A percentile compares a stretch with the other conserved stretches of the same genome.
Evolutionary conservation across 441 rosid genomes (phyloP).

Genomic region (Jatropha podagrica): DNA sequence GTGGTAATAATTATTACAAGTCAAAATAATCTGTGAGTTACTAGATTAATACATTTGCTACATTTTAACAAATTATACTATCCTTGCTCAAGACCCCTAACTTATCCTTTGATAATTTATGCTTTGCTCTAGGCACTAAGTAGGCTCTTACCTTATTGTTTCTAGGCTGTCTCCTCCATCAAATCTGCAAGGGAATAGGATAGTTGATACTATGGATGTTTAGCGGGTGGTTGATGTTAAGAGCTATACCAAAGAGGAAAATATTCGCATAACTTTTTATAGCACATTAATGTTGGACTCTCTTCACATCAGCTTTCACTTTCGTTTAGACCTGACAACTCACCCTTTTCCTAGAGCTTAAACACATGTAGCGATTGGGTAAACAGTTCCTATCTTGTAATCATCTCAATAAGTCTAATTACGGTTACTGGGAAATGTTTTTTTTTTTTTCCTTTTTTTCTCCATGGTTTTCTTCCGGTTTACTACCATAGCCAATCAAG

Average conservation of each 20-base stretch:
- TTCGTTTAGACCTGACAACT: neutral
- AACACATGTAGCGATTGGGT: neutral
- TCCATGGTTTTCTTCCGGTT: neutral
- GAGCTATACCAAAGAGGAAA: slow-evolving; percentile 8
- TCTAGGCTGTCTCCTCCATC: neutral
- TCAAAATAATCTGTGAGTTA: neutral
- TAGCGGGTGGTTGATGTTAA: neutral
- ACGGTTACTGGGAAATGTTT: neutral
- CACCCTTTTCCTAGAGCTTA: neutral
- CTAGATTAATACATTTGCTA: neutral
- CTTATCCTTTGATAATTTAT: neutral
- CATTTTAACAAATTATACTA: neutral
- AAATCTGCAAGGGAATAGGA: slow-evolving; percentile 2
- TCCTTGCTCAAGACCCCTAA: neutral
- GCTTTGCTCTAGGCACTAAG: neutral
- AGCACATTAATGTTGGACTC: neutral
- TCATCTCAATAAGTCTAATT: neutral
- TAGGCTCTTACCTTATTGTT: neutral
- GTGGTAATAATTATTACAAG: neutral
- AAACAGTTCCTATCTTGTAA: neutral
- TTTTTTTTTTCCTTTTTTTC: neutral
- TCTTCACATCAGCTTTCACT: neutral
- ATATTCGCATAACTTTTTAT: neutral
- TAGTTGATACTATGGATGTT: neutral
- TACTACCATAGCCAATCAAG: neutral